Conservation (phyloP, 495 filamentous ascomycete species). For the Penicillium egyptiacum region DNA sequence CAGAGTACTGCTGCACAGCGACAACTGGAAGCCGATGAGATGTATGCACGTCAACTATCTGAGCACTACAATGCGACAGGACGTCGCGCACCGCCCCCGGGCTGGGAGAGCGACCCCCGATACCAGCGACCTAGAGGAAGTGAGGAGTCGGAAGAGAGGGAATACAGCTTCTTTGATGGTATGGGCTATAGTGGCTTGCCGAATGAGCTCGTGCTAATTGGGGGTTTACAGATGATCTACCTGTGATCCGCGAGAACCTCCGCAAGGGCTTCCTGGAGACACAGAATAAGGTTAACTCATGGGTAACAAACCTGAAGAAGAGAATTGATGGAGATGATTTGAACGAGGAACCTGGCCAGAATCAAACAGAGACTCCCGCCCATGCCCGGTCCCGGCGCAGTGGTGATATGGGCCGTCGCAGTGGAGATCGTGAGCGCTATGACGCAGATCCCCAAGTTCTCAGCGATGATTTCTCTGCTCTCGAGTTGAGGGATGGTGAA, state of each 20-base stretch:
- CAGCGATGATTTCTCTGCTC: slow-evolving; percentile 85
- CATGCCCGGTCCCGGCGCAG: slow-evolving; percentile 52
- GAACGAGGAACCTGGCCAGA: slow-evolving; percentile 50
- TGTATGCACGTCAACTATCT: slow-evolving; percentile 89
- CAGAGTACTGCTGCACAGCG: slow-evolving; percentile 61
- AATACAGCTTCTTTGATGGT: slow-evolving; percentile 90
- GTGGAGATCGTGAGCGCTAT: slow-evolving; percentile 82
- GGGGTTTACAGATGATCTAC: slow-evolving; percentile 70
- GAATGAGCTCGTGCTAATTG: slow-evolving; percentile 13
- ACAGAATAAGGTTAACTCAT: slow-evolving; percentile 86
- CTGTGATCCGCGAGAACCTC: slow-evolving; percentile 89
- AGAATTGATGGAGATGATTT: slow-evolving; percentile 82
- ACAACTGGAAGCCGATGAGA: slow-evolving; percentile 88
- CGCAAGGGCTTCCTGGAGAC: slow-evolving; percentile 94
- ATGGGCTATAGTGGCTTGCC: slow-evolving; percentile 10
- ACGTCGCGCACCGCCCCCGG: slow-evolving; percentile 36
- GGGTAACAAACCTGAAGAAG: slow-evolving; percentile 89
- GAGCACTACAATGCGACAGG: slow-evolving; percentile 74
- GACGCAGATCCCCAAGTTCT: slow-evolving; percentile 93
- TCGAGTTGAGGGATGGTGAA: slow-evolving; percentile 78
- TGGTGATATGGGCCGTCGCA: slow-evolving; percentile 62
- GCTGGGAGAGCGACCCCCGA: slow-evolving; percentile 46
- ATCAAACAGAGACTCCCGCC: slow-evolving; percentile 42
- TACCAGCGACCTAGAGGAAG: slow-evolving; percentile 35
- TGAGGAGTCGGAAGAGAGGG: slow-evolving; percentile 57